Conservation (phyloP, 331 rosid genomes). For the Prunus yedoensis region DNA sequence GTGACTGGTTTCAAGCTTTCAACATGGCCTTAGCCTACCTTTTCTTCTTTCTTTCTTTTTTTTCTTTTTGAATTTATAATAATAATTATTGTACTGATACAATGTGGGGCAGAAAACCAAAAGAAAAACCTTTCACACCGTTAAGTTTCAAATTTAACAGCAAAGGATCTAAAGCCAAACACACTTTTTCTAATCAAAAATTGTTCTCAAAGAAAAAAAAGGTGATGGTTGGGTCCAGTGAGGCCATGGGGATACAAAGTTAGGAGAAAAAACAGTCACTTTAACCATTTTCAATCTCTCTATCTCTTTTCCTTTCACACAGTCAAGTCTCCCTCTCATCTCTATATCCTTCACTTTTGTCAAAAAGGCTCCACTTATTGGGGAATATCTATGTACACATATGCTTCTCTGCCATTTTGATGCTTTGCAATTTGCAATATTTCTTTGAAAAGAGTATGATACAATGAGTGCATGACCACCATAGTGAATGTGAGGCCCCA, state of each 20-base stretch:
- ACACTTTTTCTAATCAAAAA: not conserved
- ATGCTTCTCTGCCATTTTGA: conserved; percentile 15
- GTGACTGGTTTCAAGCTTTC: not conserved
- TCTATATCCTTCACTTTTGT: conserved; percentile 39
- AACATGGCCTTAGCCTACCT: not conserved
- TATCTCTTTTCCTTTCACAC: conserved; percentile 3
- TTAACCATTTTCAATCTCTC: conserved; percentile 41
- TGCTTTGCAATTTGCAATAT: conserved; percentile 24
- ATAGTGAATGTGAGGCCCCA: not conserved
- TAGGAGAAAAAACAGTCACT: conserved; percentile 26
- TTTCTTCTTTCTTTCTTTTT: not conserved
- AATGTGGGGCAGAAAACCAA: conserved; percentile 24
- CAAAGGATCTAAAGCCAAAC: conserved; percentile 15
- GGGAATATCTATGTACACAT: conserved; percentile 41
- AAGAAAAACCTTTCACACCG: conserved; percentile 31
- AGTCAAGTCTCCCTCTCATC: conserved; percentile 13
- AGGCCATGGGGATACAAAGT: conserved; percentile 34
- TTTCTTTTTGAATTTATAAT: not conserved
- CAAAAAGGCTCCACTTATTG: conserved; percentile 60
- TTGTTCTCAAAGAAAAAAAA: conserved; percentile 8
- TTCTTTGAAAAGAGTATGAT: conserved; percentile 11
- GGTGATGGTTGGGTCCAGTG: conserved; percentile 36
- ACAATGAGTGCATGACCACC: not conserved
- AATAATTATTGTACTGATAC: not conserved
- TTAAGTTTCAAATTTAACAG: conserved; percentile 27